These are phyloP conservation scores for Pyrenophora teres DNA, from an alignment of 2,329 filamentous ascomycete genomes.

Conservation along the genomic window DNA sequence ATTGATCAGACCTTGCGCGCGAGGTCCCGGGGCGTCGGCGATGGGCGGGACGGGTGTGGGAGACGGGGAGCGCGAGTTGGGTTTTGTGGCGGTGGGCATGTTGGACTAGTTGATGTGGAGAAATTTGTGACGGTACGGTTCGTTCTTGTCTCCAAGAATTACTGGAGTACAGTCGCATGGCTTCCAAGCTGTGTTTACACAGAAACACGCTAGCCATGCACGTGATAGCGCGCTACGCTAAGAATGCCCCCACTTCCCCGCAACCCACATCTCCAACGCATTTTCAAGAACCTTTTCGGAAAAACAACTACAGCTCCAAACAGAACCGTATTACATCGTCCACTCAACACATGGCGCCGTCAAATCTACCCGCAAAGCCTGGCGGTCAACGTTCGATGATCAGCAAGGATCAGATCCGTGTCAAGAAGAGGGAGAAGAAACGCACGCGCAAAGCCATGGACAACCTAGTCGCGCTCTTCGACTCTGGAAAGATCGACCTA, in stretches of 20 bases:
- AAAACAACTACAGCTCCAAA: too few species aligned
- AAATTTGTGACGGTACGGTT: background rate
- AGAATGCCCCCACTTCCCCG: constrained; percentile 7
- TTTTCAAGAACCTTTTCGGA: background rate
- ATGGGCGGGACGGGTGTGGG: constrained; percentile 59
- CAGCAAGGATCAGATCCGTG: too few species aligned
- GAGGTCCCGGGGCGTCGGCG: constrained; percentile 61
- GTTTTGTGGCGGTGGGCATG: constrained; percentile 40
- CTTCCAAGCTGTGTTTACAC: constrained; percentile 19
- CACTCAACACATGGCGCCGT: too few species aligned
- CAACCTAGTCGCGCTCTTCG: too few species aligned
- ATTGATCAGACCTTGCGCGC: constrained; percentile 63
- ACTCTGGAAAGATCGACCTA: too few species aligned
- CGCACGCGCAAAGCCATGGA: too few species aligned
- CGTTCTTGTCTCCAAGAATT: background rate
- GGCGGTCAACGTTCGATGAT: too few species aligned
- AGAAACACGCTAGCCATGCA: constrained; percentile 17
- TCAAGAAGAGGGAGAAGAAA: too few species aligned
- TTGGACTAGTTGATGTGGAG: background rate
- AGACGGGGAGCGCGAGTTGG: constrained; percentile 52
- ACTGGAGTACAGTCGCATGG: background rate
- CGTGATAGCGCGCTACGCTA: constrained; percentile 17
- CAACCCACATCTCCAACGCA: background rate
- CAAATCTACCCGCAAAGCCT: too few species aligned
- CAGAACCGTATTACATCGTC: too few species aligned